Base-by-base conservation (phyloP, 1,284 basidiomycete species). In the Naganishia sp. region DNA sequence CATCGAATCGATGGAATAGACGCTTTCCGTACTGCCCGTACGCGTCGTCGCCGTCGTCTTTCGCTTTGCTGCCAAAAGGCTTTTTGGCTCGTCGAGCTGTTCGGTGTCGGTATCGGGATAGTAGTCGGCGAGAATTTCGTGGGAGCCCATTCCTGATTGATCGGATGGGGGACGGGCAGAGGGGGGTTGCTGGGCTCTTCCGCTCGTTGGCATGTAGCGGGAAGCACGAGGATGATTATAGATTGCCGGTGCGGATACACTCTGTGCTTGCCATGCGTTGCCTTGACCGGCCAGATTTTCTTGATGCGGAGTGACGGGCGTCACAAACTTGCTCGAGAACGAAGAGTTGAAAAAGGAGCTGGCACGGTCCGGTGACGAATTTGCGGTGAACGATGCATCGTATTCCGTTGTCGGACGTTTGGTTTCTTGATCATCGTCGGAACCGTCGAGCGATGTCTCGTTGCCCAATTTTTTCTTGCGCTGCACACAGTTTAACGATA, bases 281-380 rank as follows among this genome's bases (percentile, higher is more conserved):
- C 58, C 58, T 41, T 47, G 58, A 41, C 58, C 47, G 6, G 47
- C 58, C 23, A 61, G 46, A 51, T 61, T 51, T 3, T 61, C 39
- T 4, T 28, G 43, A 6, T 42, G n/a, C 13, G 58, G 47, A 5
- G 47, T 51, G 7, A 61, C 32, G 15, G 58, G 47, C 10, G 47
- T 43, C 11, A 28, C 23, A 35, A 25, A 61, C 35, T 51, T 61
- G 7, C 47, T 51, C 23, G 49, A 61, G 17, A 25, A 31, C 15
- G 58, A 49, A 0, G 49, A 41, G n/a, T 61, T 61, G 49, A 41
- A 61, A 23, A 61, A 61, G 6, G 58, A 61, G 57, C 57, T 60
- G 21, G 43, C 57, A 4, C 55, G 55, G 15, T 51, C 42, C 23
- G 50, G 50, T 47, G 47, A n/a, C 17, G 7, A 35, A n/a, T 15